Evolutionary conservation across 345 rosid species (phyloP).

Genomic region (Eutrema heterophyllum): DNA sequence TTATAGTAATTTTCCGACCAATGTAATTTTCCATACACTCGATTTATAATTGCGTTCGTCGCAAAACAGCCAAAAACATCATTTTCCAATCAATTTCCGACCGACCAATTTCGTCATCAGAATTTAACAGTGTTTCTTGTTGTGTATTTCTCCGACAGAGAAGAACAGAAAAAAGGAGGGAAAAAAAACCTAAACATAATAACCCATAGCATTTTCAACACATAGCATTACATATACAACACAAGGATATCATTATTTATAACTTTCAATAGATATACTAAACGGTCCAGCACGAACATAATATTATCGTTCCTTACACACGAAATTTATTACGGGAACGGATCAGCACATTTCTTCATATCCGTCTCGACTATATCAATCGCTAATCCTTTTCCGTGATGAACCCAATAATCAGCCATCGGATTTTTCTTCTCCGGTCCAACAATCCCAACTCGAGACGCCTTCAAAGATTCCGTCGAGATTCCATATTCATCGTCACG

Average conservation of each 20-base stretch:
- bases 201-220: no score
- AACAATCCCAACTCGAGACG: conserved; percentile 40
- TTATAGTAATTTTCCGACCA: no score
- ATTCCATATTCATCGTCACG: conserved; percentile 54
- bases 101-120: no score
- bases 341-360: conserved; percentile 39
- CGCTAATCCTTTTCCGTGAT: conserved; percentile 59
- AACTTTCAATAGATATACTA: not conserved
- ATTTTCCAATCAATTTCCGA: no score
- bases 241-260: not conserved
- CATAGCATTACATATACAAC: no score
- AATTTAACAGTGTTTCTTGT: no score
- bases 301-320: not conserved
- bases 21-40: no score
- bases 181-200: no score
- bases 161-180: no score
- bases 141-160: no score
- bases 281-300: not conserved
- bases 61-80: no score
- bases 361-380: conserved; percentile 39
- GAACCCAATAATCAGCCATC: conserved; percentile 70
- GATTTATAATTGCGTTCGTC: no score
- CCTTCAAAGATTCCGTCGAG: conserved; percentile 31
- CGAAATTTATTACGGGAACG: conserved; percentile 35
- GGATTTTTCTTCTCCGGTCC: conserved; percentile 56